Evolutionary conservation across 805 yeast species (phyloP), one percentile per base, ranked within the genome.

Genomic region (Pichia insulana): DNA sequence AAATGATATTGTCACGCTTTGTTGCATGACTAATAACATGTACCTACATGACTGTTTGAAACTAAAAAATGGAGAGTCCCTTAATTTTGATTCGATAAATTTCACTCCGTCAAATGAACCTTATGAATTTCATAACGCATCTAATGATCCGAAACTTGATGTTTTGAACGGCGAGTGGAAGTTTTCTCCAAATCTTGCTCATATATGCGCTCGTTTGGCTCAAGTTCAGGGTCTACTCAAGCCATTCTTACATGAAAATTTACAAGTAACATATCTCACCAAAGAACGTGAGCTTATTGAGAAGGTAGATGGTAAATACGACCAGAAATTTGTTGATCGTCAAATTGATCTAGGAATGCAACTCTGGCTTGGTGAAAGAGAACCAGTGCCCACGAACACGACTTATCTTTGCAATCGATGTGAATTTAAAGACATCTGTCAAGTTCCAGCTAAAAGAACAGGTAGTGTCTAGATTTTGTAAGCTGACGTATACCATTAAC

Each of bases 341-440:
- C 56, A 63, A 8, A 55, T 72, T 2, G 36, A 47, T 0, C 49
- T 56, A 10, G 65, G 77, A 2, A 49, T 72, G 40, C 53, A 53
- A 19, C 73, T 78, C 47, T 82, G 88, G 88, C 63, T 65, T 50
- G 88, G 88, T 0, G 50, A 58, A 28, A 59, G 83, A 36, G 56
- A 55, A 3, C 83, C 85, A 1, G 53, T 51, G 26, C 70, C 69
- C 5, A 66, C 65, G 1, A 67, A 72, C 57, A 49, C 61, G 48
- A 41, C 55, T 17, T 49, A 59, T 4, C 67, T 68, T 44, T 82
- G 90, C 55, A 64, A 60, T 13, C 61, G 57, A 39, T 82, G 90
- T 59, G 77, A 71, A n/a, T 82, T 45, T 18, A 35, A 36, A 16
- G 16, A 33, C 11, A 36, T 45, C 15, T 48, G 49, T 31, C 25